These are phyloP conservation scores for Tolypocladium endophyticum DNA, from an alignment of 2,329 filamentous ascomycete genomes.

Conservation along the genomic window DNA sequence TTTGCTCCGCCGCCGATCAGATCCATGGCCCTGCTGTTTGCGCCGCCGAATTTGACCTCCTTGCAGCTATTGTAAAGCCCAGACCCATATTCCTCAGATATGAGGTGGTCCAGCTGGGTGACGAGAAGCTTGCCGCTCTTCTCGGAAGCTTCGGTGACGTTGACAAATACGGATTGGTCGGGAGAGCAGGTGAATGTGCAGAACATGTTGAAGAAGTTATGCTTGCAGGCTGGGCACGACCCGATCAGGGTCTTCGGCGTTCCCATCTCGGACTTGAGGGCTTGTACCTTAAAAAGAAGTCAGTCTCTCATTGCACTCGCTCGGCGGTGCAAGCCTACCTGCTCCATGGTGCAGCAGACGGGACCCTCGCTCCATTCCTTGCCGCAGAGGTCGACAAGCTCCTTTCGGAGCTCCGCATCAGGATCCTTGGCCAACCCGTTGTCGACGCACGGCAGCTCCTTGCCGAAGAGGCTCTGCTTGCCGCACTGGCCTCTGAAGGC, in stretches of 20 bases:
- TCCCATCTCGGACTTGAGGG: slow-evolving; percentile 73
- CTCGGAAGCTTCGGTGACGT: slow-evolving; percentile 65
- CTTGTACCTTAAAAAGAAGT: slow-evolving; percentile 52
- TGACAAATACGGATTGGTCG: slow-evolving; percentile 90
- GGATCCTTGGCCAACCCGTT: slow-evolving; percentile 74
- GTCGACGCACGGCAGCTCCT: slow-evolving; percentile 83
- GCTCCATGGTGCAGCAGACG: slow-evolving; percentile 74
- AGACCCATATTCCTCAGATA: slow-evolving; percentile 72
- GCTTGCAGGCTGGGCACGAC: slow-evolving; percentile 91
- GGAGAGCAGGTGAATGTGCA: slow-evolving; percentile 98
- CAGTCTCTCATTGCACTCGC: background rate
- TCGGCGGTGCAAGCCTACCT: slow-evolving; percentile 36
- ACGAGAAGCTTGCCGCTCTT: slow-evolving; percentile 56
- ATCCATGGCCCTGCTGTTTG: slow-evolving; percentile 87
- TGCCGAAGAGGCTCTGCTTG: slow-evolving; percentile 80
- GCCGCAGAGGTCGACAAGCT: slow-evolving; percentile 79
- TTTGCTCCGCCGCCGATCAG: slow-evolving; percentile 93
- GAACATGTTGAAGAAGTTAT: slow-evolving; percentile 97
- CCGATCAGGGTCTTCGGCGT: slow-evolving; percentile 83
- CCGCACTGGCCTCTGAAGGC: slow-evolving; percentile 88
- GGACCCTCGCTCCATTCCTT: slow-evolving; percentile 73
- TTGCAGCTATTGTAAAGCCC: slow-evolving; percentile 97
- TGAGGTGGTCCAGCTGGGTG: slow-evolving; percentile 80
- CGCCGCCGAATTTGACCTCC: slow-evolving; percentile 94
- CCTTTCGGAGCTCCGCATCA: slow-evolving; percentile 57